Percentiles rank a stretch among this genome's conserved stretches.
Conservation (phyloP, 2,329 filamentous ascomycete genomes). For the Fusarium piperis region DNA sequence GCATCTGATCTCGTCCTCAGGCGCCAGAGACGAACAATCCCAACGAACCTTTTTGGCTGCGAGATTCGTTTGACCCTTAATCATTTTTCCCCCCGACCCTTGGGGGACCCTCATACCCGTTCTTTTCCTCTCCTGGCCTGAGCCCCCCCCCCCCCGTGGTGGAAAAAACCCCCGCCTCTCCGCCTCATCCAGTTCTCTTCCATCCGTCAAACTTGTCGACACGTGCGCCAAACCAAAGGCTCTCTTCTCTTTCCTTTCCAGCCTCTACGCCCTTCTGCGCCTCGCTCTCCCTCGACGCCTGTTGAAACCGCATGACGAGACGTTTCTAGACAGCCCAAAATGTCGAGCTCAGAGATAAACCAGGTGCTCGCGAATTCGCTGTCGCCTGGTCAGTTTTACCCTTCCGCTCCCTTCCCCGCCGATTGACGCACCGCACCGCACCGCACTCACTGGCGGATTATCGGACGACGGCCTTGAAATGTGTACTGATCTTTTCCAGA, state of each 20-base stretch:
- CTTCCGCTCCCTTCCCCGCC: constrained; percentile 24
- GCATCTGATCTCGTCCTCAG: constrained; percentile 9
- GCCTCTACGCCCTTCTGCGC: constrained; percentile 12
- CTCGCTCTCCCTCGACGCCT: constrained; percentile 38
- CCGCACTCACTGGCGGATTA: constrained; percentile 4
- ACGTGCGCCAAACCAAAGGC: constrained; percentile 43
- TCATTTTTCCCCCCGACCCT: constrained; percentile 8
- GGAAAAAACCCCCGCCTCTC: constrained; percentile 44
- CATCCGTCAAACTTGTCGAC: constrained; percentile 44
- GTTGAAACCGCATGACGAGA: constrained; percentile 51
- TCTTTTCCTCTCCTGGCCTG: constrained; percentile 40
- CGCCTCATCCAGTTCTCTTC: constrained; percentile 41
- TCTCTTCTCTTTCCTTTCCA: constrained; percentile 29
- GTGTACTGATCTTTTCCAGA: constrained; percentile 66
- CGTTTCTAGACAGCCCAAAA: constrained; percentile 56
- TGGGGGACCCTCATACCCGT: constrained; percentile 34
- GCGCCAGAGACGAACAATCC: constrained; percentile 21
- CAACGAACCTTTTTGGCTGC: constrained; percentile 26
- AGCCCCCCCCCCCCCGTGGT: constrained; percentile 29
- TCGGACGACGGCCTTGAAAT: constrained; percentile 9
- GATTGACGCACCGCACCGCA: constrained; percentile 3
- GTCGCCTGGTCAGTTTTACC: constrained; percentile 80
- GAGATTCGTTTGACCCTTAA: constrained; percentile 32
- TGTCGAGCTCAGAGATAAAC: constrained; percentile 90
- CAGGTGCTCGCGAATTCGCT: constrained; percentile 97